Evolutionary conservation across 768 basidiomycete species (phyloP).

Genomic region (Mrakia gelida): DNA sequence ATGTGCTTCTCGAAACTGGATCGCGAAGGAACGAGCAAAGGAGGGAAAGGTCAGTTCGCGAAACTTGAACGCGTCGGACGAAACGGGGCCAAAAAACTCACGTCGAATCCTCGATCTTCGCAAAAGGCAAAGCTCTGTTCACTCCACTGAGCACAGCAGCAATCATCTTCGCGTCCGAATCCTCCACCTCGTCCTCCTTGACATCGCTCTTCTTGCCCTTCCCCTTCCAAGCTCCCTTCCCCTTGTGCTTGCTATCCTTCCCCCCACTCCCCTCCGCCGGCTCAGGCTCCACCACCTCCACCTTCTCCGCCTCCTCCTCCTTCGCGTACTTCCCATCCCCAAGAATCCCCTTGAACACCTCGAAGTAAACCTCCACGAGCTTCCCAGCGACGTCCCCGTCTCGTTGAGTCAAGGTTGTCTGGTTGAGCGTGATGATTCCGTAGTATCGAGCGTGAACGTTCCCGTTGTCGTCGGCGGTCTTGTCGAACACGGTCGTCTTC

Average conservation of each 20-base stretch:
- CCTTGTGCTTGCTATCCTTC: constrained; percentile 37
- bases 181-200: constrained; percentile 67
- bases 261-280: constrained; percentile 37
- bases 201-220: constrained; percentile 49
- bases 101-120: constrained; percentile 61
- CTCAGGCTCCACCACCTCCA: constrained; percentile 16
- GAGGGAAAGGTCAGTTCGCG: neutral
- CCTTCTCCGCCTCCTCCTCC: neutral
- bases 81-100: neutral
- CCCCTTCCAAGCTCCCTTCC: constrained; percentile 38
- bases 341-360: constrained; percentile 83
- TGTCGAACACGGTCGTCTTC: constrained; percentile 36
- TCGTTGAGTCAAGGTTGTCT: constrained; percentile 63
- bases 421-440: constrained; percentile 88
- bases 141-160: constrained; percentile 90
- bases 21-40: neutral
- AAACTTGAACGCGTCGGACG: neutral
- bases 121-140: constrained; percentile 91
- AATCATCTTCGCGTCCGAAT: constrained; percentile 72
- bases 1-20: constrained; percentile 78
- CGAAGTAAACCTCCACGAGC: constrained; percentile 86
- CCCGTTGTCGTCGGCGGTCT: constrained; percentile 36
- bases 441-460: constrained; percentile 78
- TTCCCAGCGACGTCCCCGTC: constrained; percentile 71
- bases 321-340: constrained; percentile 52